A percentile compares a stretch with the other conserved stretches of the same genome.
These are phyloP conservation scores for Sphagnum tenellum DNA, from an alignment of 225 moss, liverwort and hornwort genomes.

Conservation along the genomic window DNA sequence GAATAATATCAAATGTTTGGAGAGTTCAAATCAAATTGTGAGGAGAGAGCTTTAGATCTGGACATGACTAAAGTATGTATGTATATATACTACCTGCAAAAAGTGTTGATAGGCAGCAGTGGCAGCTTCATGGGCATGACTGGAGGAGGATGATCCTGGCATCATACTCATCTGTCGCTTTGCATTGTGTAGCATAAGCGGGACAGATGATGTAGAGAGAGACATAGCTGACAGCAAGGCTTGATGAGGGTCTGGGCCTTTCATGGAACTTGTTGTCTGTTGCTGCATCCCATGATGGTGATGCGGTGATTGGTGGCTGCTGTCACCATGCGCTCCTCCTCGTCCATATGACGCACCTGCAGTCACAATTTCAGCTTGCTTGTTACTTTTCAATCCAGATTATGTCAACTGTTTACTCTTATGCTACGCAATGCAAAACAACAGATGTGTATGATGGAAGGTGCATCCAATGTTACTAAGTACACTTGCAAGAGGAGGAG, in stretches of 20 bases:
- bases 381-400: conserved; percentile 50
- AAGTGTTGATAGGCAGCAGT: conserved; percentile 69
- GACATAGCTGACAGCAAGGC: conserved; percentile 74
- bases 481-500: no score
- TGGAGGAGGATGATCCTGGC: conserved; percentile 25
- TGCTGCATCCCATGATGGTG: conserved; percentile 50
- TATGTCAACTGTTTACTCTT: conserved; percentile 19
- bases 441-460: no score
- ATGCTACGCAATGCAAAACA: no score
- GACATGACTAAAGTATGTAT: no score
- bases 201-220: conserved; percentile 46
- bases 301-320: conserved; percentile 36
- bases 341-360: conserved; percentile 43
- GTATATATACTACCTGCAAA: conserved; percentile 32
- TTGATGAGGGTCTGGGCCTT: conserved; percentile 53
- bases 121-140: conserved; percentile 38
- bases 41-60: no score
- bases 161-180: conserved; percentile 64
- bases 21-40: no score
- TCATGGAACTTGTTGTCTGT: conserved; percentile 41
- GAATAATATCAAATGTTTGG: no score
- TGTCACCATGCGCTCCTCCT: conserved; percentile 16
- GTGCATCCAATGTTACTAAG: no score
- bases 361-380: conserved; percentile 52
- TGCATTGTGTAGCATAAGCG: conserved; percentile 52